Evolutionary conservation across 2,329 filamentous ascomycete genomes (phyloP).

Genomic region (Ophiocordyceps camponoti-rufipedis): DNA sequence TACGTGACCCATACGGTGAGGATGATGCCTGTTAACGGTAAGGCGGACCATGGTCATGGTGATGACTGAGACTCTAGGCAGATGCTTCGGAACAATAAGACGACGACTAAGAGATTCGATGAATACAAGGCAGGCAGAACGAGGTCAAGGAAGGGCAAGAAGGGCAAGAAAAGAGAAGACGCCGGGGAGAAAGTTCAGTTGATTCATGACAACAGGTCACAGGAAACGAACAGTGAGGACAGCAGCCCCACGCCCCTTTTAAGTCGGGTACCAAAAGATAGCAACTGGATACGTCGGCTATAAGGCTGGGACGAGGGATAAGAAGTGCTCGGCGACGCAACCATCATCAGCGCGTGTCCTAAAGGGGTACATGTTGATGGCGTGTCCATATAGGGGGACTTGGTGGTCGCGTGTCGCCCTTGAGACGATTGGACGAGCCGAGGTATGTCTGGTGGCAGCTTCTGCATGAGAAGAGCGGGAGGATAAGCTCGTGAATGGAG

Average conservation of each 20-base stretch:
- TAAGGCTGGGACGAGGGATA: background rate
- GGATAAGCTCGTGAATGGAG: background rate
- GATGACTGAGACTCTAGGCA: no score
- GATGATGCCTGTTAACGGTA: background rate
- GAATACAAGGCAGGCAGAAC: background rate
- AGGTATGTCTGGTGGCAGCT: background rate
- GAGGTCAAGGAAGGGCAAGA: background rate
- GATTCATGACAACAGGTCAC: background rate
- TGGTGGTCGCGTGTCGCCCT: background rate
- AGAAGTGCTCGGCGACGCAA: background rate
- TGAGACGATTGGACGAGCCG: background rate
- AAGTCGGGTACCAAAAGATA: background rate
- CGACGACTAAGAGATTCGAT: background rate
- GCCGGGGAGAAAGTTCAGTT: background rate
- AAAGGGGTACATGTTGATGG: background rate
- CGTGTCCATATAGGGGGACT: background rate
- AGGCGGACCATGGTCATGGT: background rate
- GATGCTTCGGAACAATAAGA: background rate
- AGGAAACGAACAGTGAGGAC: background rate
- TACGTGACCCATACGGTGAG: background rate
- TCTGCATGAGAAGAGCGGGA: background rate
- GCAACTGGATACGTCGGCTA: background rate
- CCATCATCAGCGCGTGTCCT: no score
- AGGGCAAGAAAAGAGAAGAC: background rate
- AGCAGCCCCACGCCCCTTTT: background rate